Evolutionary conservation across 2,329 filamentous ascomycete species (phyloP).

Genomic region (Emergomyces orientalis): DNA sequence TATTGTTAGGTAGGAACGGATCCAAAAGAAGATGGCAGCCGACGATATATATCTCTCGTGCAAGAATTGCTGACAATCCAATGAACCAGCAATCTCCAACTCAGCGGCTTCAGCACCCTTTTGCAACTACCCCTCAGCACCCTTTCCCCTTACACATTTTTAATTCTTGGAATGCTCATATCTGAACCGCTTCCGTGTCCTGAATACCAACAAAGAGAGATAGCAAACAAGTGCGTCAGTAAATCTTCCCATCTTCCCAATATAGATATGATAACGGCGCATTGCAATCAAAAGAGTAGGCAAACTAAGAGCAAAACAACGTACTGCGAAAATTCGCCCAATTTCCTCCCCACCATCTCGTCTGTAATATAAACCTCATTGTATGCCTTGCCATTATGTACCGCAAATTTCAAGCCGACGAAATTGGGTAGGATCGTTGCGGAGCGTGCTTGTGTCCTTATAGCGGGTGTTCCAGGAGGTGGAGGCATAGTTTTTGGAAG

Average conservation of each 20-base stretch:
- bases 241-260: neutral
- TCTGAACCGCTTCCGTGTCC: slow-evolving; percentile 57
- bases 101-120: neutral
- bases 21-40: neutral
- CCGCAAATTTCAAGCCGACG: slow-evolving; percentile 77
- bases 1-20: neutral
- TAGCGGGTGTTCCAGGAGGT: slow-evolving; percentile 58
- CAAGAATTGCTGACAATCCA: neutral
- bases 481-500: slow-evolving; percentile 38
- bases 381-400: slow-evolving; percentile 87
- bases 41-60: neutral
- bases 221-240: slow-evolving; percentile 30
- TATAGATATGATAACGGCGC: neutral
- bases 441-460: slow-evolving; percentile 76
- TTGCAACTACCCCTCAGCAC: neutral
- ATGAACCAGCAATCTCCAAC: neutral
- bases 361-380: slow-evolving; percentile 75
- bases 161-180: slow-evolving; percentile 62
- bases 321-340: slow-evolving; percentile 85
- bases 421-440: slow-evolving; percentile 90
- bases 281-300: neutral
- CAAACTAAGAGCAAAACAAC: slow-evolving; percentile 30
- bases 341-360: slow-evolving; percentile 92
- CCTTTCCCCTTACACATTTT: neutral
- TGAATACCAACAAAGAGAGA: slow-evolving; percentile 23